Conservation (phyloP, 257 asterid genomes). For the Gardenia jasminoides region DNA sequence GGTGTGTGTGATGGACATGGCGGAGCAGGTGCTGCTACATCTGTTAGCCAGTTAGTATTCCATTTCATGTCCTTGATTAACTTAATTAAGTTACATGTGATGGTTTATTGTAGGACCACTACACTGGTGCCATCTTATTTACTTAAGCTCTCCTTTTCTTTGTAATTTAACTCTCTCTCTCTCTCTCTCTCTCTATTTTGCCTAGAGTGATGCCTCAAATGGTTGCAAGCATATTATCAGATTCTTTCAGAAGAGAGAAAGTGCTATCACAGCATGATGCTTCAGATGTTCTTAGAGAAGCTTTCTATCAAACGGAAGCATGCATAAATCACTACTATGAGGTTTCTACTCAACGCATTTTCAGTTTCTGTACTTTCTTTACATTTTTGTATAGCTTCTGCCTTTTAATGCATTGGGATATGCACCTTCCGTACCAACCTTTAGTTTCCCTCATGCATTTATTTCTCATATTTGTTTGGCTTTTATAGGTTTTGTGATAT, state of each 20-base stretch:
- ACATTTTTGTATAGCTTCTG: not conserved
- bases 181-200: too few species aligned
- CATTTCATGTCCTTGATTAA: constrained; percentile 21
- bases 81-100: constrained; percentile 7
- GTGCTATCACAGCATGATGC: constrained; percentile 67
- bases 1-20: constrained; percentile 95
- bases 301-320: constrained; percentile 85
- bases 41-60: constrained; percentile 88
- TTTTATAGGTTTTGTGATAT: not conserved
- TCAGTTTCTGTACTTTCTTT: constrained; percentile 12
- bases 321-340: constrained; percentile 77
- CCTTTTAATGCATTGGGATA: not conserved
- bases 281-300: constrained; percentile 92
- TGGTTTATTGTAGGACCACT: constrained; percentile 12
- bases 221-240: constrained; percentile 74
- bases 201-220: constrained; percentile 83
- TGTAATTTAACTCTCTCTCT: too few species aligned
- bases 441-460: not conserved
- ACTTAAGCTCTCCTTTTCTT: not conserved
- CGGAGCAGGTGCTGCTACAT: constrained; percentile 81
- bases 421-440: not conserved
- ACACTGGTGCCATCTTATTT: constrained; percentile 2
- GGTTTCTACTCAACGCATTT: constrained; percentile 46
- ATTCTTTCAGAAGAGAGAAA: constrained; percentile 65
- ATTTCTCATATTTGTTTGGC: not conserved